phyloP scores from a whole-genome alignment of 1,284 basidiomycete species.

The Fomitiporia mediterranea region DNA sequence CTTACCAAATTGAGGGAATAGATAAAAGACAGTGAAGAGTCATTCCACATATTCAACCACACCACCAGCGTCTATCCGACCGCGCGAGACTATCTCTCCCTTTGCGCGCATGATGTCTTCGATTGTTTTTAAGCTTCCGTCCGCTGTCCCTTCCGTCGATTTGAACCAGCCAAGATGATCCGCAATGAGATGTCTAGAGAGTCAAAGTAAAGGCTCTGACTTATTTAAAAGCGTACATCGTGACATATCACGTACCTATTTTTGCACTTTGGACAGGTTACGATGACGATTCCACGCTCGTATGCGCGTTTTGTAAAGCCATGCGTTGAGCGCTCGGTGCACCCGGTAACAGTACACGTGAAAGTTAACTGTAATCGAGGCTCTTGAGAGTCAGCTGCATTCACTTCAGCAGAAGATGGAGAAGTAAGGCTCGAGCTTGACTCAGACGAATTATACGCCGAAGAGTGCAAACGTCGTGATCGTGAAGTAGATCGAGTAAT shows the following conservation, averaged over 20 bases:
- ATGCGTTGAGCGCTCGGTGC: conserved; percentile 82
- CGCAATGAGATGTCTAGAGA: conserved; percentile 75
- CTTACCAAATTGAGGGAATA: neutral
- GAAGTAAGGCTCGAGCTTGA: conserved; percentile 17
- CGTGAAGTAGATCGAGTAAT: conserved; percentile 6
- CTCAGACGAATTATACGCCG: neutral
- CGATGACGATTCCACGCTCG: conserved; percentile 83
- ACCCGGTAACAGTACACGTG: conserved; percentile 80
- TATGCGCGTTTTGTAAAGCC: conserved; percentile 85
- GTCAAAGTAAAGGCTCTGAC: neutral
- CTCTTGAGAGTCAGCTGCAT: conserved; percentile 34
- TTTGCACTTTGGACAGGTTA: conserved; percentile 89
- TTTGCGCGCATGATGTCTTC: conserved; percentile 77
- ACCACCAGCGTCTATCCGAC: conserved; percentile 43
- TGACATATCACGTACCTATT: conserved; percentile 62
- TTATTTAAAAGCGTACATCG: neutral
- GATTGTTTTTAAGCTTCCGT: conserved; percentile 69
- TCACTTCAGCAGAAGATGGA: conserved; percentile 20
- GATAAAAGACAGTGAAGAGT: neutral
- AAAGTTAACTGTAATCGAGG: conserved; percentile 75
- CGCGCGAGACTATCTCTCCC: conserved; percentile 71
- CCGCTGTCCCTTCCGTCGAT: conserved; percentile 56
- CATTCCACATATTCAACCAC: conserved; percentile 35
- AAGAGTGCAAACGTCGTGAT: conserved; percentile 6
- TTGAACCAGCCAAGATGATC: conserved; percentile 94